Base-by-base conservation (phyloP, 257 asterid species). In the Nicotiana otophora region DNA sequence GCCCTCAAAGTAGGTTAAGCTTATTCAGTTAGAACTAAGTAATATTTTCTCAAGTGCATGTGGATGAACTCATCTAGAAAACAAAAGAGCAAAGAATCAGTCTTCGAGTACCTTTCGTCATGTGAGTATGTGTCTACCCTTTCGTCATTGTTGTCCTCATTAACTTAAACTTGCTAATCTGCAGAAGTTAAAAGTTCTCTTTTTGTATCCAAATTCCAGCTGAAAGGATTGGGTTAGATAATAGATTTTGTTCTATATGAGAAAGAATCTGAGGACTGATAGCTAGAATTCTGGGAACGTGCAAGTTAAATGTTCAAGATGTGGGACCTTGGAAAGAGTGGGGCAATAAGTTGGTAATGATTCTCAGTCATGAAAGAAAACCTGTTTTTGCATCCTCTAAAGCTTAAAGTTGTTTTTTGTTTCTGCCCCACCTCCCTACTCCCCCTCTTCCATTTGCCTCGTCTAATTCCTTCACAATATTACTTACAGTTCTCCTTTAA, bases 21-120 rank as follows among this genome's bases (percentile, higher is more conserved):
- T 88, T 82, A 88, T 92, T 91, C 95, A 53, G 90, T 88, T 86
- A 88, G 92, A 80, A 88, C 88, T 74, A 90, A 93, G 87, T 93
- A 89, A 87, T 86, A 83, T 83, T 82, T 78, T 77, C 63, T 78
- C 63, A 48, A 51, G 63, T 74, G 26, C 62, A 26, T 48, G 30
- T 46, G 80, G 17, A 17, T 51, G 80, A 51, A 74, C 26, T 74
- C 80, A 51, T 74, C 42, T 26, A 23, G 61, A 74, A 74, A 26
- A 23, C 42, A 51, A 74, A 74, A 48, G 80, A 74, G 62, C 42
- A 51, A 48, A 74, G 62, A 26, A 74, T 46, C 42, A 8, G 42
- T 48, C 63, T 74, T 26, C 26, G 53, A 26, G 28, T 74, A 74
- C n/a, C 36, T 74, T 74, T 51, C 19, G 42, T 74, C 63, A 74